Base-by-base conservation (phyloP, 2,329 filamentous ascomycete genomes). In the Colletotrichum sp. region DNA sequence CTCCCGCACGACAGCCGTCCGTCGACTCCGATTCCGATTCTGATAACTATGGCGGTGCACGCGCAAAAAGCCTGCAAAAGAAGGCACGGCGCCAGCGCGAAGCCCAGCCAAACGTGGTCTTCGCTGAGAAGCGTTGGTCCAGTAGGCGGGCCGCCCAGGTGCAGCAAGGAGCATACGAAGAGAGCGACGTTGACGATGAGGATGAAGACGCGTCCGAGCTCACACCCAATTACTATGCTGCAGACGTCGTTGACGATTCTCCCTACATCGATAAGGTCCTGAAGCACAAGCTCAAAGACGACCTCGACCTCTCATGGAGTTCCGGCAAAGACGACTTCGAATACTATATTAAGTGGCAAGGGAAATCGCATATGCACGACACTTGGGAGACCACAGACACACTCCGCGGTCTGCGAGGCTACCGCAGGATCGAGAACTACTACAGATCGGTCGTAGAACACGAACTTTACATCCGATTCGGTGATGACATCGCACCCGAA, bases 321-420 rank as follows among this genome's bases (percentile, higher is more conserved):
- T 83, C 89, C 3, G 88, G 85, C 28, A 89, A 90, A 79, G 91
- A 96, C 69, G 95, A 98, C 82, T 98, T 97, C 80, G 95, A 98
- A 81, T 99, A 89, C 80, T 91, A 93, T 85, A 96, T 99, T 85
- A 99, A 99, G 87, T 99, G 97, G 97, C 95, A 98, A 85, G 95
- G 94, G 79, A 95, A 96, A 85, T 98, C 97, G 13, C 96, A 99
- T 83, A 93, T 98, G 79, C 97, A 99, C 86, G 95, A 97, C 72
- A 98, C 96, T 0, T 99, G 97, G 96, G 96, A 98, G 84, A 93
- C 93, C 0, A 93, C 93, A 75, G 93, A 95, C 71, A 91, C 89
- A 25, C 91, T 98, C 32, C 89, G 92, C 28, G 91, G 93, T n/a
- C 94, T 93, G 82, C 95, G 95, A 77, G 96, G 97, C 76, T 93